phyloP scores from a whole-genome alignment of 768 basidiomycete species.

The Trametes cingulata region DNA sequence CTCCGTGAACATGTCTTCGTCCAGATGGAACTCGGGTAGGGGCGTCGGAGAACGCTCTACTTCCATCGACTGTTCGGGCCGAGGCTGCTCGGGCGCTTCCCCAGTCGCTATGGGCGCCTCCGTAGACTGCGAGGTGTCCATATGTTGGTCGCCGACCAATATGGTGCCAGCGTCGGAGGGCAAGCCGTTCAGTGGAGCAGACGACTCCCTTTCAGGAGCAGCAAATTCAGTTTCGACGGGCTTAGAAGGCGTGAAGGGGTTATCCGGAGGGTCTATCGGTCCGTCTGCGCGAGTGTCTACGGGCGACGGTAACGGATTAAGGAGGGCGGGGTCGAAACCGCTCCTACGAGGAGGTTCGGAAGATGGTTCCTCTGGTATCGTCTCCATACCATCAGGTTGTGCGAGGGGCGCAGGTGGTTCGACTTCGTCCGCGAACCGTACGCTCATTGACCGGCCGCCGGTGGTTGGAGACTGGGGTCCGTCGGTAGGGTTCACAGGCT shows the following conservation, averaged over 20 bases:
- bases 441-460: slow-evolving; percentile 28
- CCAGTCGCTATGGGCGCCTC: slow-evolving; percentile 3
- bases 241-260: slow-evolving; percentile 16
- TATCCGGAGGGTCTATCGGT: slow-evolving; percentile 15
- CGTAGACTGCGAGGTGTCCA: slow-evolving; percentile 16
- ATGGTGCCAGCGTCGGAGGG: slow-evolving; percentile 17
- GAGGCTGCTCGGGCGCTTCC: neutral
- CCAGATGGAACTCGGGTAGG: slow-evolving; percentile 74
- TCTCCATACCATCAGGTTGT: slow-evolving; percentile 5
- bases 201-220: neutral
- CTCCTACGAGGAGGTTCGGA: slow-evolving; percentile 29
- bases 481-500: slow-evolving; percentile 46
- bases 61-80: slow-evolving; percentile 45
- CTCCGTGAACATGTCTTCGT: slow-evolving; percentile 47
- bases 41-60: slow-evolving; percentile 65
- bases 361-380: neutral
- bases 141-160: slow-evolving; percentile 18
- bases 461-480: slow-evolving; percentile 19
- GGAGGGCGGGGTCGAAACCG: slow-evolving; percentile 53
- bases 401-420: slow-evolving; percentile 19
- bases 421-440: slow-evolving; percentile 51
- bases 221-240: neutral
- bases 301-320: slow-evolving; percentile 49
- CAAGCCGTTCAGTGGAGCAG: neutral
- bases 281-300: neutral